Evolutionary conservation across 306 rosid species (phyloP), one percentile per base, ranked within the genome.

Genomic region (Rubus parviflorus): DNA sequence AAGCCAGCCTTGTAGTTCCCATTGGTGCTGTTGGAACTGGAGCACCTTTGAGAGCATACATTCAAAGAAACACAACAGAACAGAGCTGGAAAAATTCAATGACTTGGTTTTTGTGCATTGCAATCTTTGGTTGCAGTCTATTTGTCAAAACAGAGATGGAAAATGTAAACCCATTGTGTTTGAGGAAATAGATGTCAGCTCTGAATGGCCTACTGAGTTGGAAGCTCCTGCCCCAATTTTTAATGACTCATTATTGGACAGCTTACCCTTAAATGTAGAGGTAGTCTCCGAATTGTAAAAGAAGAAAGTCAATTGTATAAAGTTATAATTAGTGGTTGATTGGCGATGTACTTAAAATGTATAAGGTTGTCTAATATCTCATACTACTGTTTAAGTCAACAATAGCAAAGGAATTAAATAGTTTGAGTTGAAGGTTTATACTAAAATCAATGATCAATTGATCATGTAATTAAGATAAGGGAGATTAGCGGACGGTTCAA

Each of bases 1-100:
- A 61, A 81, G 86, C 81, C 93, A 92, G 84, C 91, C 94, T 5
- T 92, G 94, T 64, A 89, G 97, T 75, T 86, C 89, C 69, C 90
- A 83, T 81, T 82, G 91, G 89, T 86, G 88, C 72, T 51, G 81
- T 62, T 92, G 90, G 89, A 89, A 88, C 70, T 89, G 92, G 92
- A 77, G 77, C 80, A 86, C 88, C 15, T 88, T 89, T 53, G 83
- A 83, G 73, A 85, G 79, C 45, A 15, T 89, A 45, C 91, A 92
- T 78, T 62, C 62, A 71, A 83, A 83, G 84, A 83, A 82, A 46
- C 86, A 81, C 37, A 88, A 41, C 73, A 78, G 74, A 58, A 61
- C 40, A 49, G 91, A 88, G 73, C 75, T 66, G 41, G 90, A 88
- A 81, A 89, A 79, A 57, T 52, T 89, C 74, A 84, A 71, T 12